Conservation (phyloP, 106 monocot genomes). For the Dioscorea zingiberensis region DNA sequence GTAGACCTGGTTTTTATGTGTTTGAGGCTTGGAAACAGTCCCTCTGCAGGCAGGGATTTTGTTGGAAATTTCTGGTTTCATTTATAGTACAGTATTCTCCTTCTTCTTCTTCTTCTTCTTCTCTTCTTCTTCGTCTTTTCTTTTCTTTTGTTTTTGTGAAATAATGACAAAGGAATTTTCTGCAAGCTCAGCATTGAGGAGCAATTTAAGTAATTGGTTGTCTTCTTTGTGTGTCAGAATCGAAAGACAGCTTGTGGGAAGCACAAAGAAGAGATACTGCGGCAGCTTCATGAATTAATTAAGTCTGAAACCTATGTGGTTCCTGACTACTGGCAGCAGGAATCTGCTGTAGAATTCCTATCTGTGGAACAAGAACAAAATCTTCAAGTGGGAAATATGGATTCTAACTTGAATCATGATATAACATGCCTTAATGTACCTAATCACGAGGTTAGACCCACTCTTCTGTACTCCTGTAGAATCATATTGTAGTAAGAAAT, state of each 20-base stretch:
- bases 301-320: slow-evolving; percentile 10
- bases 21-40: too few species aligned
- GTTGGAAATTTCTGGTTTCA: too few species aligned
- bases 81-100: too few species aligned
- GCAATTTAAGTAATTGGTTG: neutral
- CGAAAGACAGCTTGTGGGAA: slow-evolving; percentile 23
- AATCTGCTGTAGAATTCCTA: slow-evolving; percentile 11
- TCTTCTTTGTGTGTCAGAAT: slow-evolving; percentile 13
- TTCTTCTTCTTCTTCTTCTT: too few species aligned
- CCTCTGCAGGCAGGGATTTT: too few species aligned
- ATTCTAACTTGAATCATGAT: neutral
- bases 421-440: slow-evolving; percentile 2
- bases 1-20: too few species aligned
- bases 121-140: neutral
- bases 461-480: too few species aligned
- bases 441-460: slow-evolving; percentile 8
- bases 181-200: too few species aligned
- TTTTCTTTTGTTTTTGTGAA: neutral
- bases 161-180: too few species aligned
- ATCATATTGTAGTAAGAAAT: too few species aligned
- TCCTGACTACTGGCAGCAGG: slow-evolving; percentile 9
- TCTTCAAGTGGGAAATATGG: slow-evolving; percentile 10
- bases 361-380: neutral
- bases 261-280: slow-evolving; percentile 29
- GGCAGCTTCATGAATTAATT: slow-evolving; percentile 28